Evolutionary conservation across 345 rosid species (phyloP), one percentile per base, ranked within the genome.

Genomic region (Barbarea vulgaris): DNA sequence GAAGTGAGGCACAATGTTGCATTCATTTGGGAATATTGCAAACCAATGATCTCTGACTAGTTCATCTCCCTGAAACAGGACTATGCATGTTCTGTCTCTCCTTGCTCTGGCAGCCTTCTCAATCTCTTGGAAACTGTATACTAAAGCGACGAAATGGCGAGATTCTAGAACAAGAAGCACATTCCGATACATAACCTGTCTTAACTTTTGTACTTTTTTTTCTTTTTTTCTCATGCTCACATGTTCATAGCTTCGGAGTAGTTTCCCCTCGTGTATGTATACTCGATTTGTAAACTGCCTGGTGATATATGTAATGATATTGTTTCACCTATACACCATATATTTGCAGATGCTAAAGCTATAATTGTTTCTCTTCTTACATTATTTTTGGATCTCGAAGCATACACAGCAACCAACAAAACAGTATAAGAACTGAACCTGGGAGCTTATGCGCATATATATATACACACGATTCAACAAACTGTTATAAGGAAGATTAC

Each of bases 11-110:
- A 10, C 19, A 48, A 48, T 39, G 19, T 67, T 50, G 57, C 24
- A 52, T 69, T 30, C 74, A 52, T 19, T 27, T 64, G 10, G 48
- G 3, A 58, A 25, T 36, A 37, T 52, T n/a, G 64, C 41, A 42
- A 53, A 76, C 30, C 15, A 39, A 6, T 63, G 67, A 28, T 77
- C 52, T 64, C 46, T 71, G 28, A 77, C 33, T 15, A 47, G 54
- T 17, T 73, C 39, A 33, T 68, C 18, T 46, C 22, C 41, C 9
- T 75, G 66, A 39, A 67, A 72, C 89, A 94, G 97, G 96, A 56
- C 77, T 90, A 34, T 91, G 92, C 83, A 65, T 90, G 69, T 91
- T 92, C 85, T 94, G 97, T 75, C 82, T 90, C 48, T 90, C 83
- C 84, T 84, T 84, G 81, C 74, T 91, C 34, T 86, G 84, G 6